Conservation (phyloP, 1,284 basidiomycete species). For the Apiotrichum veenhuisii region DNA sequence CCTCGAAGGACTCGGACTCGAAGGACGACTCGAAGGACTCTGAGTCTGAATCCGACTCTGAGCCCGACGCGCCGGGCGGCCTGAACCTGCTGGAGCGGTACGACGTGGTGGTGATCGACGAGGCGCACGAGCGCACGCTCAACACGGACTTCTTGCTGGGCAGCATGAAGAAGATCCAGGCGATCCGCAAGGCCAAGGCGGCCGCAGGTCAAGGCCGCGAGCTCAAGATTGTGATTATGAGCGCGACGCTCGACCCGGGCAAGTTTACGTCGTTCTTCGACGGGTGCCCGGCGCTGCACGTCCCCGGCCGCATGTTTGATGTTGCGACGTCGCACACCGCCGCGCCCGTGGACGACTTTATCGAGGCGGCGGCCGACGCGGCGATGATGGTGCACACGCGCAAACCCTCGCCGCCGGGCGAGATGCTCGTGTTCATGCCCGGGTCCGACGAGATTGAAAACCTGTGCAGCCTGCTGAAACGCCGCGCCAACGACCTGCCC, state of each 20-base stretch:
- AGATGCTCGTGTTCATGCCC: slow-evolving; percentile 90
- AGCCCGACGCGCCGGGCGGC: neutral
- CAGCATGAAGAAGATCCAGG: slow-evolving; percentile 80
- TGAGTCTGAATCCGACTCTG: neutral
- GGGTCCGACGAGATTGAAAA: slow-evolving; percentile 97
- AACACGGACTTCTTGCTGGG: slow-evolving; percentile 93
- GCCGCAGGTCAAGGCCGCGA: slow-evolving; percentile 44
- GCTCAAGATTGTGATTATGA: slow-evolving; percentile 94
- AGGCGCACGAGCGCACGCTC: slow-evolving; percentile 94
- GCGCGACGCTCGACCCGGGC: slow-evolving; percentile 91
- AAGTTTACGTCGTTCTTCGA: slow-evolving; percentile 87
- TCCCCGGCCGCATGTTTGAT: slow-evolving; percentile 90
- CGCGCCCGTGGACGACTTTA: slow-evolving; percentile 73
- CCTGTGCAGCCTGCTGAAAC: slow-evolving; percentile 66
- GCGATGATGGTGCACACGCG: slow-evolving; percentile 86
- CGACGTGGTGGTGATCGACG: slow-evolving; percentile 88
- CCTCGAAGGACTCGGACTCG: neutral
- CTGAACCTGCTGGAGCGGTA: slow-evolving; percentile 68
- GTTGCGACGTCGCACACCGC: slow-evolving; percentile 75
- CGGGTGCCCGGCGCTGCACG: slow-evolving; percentile 76
- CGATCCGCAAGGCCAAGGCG: slow-evolving; percentile 58
- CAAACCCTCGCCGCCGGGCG: slow-evolving; percentile 63
- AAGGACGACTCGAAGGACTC: neutral
- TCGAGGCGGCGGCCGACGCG: slow-evolving; percentile 82
- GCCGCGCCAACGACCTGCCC: slow-evolving; percentile 64